A percentile compares a stretch with the other conserved stretches of the same genome.
Evolutionary conservation across 208 protist genomes (phyloP).

Genomic region (Wallacemonas sp.): DNA sequence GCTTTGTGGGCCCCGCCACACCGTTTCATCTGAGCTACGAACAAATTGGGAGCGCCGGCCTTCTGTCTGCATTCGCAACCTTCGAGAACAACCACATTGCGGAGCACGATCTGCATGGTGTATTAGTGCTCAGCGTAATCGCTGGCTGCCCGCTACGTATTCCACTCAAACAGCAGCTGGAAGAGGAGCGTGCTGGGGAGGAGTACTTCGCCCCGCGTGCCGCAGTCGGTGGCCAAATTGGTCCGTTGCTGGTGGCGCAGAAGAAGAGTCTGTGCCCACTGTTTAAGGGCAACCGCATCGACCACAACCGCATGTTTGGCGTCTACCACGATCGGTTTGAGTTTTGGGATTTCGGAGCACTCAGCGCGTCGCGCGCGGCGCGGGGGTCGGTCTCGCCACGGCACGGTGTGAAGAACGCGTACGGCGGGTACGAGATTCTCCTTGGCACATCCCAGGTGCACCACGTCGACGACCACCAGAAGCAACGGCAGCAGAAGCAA

Average conservation of each 20-base stretch:
- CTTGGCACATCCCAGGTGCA: conserved; percentile 56
- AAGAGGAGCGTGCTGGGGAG: background rate
- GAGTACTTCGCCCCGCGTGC: conserved; percentile 22
- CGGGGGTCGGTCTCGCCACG: conserved; percentile 12
- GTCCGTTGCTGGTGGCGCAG: conserved; percentile 12
- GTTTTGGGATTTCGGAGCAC: conserved; percentile 47
- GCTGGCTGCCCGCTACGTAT: conserved; percentile 49
- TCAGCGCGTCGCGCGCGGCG: conserved; percentile 12
- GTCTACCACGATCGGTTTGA: conserved; percentile 82
- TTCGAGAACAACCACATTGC: conserved; percentile 75
- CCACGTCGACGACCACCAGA: conserved; percentile 39
- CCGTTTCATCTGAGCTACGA: conserved; percentile 43
- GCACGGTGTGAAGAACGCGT: conserved; percentile 42
- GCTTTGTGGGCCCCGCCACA: conserved; percentile 53
- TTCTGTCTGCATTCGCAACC: conserved; percentile 40
- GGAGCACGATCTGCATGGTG: conserved; percentile 74
- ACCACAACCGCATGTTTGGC: conserved; percentile 74
- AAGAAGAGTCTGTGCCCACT: conserved; percentile 40
- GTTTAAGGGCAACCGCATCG: conserved; percentile 69
- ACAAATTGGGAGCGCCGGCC: conserved; percentile 33
- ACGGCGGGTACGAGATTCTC: conserved; percentile 54
- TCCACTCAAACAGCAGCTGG: conserved; percentile 12
- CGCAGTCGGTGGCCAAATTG: conserved; percentile 9
- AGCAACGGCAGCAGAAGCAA: conserved; percentile 59
- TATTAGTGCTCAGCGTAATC: conserved; percentile 68